These are phyloP conservation scores for Shiraia bambusicola DNA, from an alignment of 2,329 filamentous ascomycete species.

Conservation along the genomic window DNA sequence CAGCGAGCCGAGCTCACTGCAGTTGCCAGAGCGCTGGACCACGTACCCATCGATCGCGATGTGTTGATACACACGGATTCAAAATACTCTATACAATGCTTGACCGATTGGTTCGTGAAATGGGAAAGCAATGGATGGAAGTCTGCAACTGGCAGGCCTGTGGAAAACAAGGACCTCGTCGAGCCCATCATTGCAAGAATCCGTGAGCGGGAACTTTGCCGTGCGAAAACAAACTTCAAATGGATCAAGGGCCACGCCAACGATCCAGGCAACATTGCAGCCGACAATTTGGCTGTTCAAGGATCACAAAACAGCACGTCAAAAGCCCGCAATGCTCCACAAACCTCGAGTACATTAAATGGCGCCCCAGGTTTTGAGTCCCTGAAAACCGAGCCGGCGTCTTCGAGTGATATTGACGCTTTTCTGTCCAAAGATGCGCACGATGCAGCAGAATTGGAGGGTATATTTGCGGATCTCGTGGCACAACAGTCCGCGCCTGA, in stretches of 20 bases:
- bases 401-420: not conserved
- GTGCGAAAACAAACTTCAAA: conserved; percentile 66
- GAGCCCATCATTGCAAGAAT: conserved; percentile 71
- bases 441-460: conserved; percentile 2
- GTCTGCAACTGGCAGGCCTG: conserved; percentile 67
- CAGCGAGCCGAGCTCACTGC: conserved; percentile 94
- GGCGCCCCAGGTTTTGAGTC: not conserved
- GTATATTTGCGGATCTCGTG: conserved; percentile 1
- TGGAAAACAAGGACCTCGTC: conserved; percentile 86
- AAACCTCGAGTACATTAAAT: conserved; percentile 14
- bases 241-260: conserved; percentile 88
- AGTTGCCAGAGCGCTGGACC: conserved; percentile 78
- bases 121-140: conserved; percentile 81
- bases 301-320: conserved; percentile 19
- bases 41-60: conserved; percentile 65
- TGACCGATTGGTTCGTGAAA: conserved; percentile 76
- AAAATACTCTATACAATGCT: conserved; percentile 85
- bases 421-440: not conserved
- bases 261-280: conserved; percentile 73
- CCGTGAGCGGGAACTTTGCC: conserved; percentile 60
- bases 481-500: conserved; percentile 1
- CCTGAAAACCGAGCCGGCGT: too few relatives aligned
- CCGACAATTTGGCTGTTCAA: conserved; percentile 57
- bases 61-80: conserved; percentile 86
- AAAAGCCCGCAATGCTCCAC: conserved; percentile 10